Evolutionary conservation across 2,329 filamentous ascomycete species (phyloP).

Genomic region (Aspergillus novoparasiticus): DNA sequence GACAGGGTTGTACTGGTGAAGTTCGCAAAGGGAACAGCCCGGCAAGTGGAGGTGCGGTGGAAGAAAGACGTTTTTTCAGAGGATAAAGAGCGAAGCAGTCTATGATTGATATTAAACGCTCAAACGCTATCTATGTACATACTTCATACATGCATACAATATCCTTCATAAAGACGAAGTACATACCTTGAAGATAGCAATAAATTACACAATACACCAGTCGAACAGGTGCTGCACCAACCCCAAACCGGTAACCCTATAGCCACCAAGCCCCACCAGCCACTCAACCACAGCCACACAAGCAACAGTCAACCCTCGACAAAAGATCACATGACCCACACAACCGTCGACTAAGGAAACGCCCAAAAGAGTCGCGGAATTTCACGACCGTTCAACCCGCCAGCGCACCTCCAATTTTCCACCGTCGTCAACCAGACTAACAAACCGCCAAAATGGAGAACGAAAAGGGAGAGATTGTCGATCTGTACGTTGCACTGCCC

Average conservation of each 20-base stretch:
- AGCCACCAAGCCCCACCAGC: neutral
- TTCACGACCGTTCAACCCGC: constrained; percentile 36
- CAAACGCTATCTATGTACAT: neutral
- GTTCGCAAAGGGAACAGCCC: constrained; percentile 59
- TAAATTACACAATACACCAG: neutral
- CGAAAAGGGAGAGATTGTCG: constrained; percentile 99
- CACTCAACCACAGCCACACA: neutral
- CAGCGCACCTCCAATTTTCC: constrained; percentile 30
- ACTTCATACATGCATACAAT: neutral
- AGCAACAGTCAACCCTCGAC: constrained; percentile 30
- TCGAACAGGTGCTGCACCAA: neutral
- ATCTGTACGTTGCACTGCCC: constrained; percentile 71
- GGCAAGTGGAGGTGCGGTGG: constrained; percentile 56
- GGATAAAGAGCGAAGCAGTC: constrained; percentile 34
- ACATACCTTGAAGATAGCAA: neutral
- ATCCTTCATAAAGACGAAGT: neutral
- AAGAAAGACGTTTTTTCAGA: constrained; percentile 51
- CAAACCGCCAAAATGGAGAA: constrained; percentile 85
- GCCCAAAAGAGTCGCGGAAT: constrained; percentile 30
- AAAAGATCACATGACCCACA: constrained; percentile 48
- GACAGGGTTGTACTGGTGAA: constrained; percentile 61
- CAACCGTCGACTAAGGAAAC: constrained; percentile 31
- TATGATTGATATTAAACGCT: constrained; percentile 22
- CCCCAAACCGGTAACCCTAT: neutral
- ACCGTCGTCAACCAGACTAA: constrained; percentile 41